Percentiles rank a stretch among this genome's conserved stretches.
These are phyloP conservation scores for Plectosphaerella plurivora DNA, from an alignment of 2,329 filamentous ascomycete species.

Conservation along the genomic window DNA sequence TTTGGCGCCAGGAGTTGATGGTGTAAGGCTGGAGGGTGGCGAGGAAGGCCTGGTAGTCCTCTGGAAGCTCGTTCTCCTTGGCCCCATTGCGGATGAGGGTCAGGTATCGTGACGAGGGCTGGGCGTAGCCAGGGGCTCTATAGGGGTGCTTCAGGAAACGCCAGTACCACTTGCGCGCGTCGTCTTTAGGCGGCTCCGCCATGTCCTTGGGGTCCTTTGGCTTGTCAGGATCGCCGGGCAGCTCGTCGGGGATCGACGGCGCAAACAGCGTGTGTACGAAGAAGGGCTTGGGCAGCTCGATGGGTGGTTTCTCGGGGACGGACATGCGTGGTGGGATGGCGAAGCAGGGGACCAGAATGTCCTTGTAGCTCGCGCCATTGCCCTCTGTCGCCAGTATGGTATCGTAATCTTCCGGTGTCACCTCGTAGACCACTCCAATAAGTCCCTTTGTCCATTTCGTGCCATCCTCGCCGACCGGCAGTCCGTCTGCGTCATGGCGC, in stretches of 20 bases:
- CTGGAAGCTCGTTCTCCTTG: conserved; percentile 72
- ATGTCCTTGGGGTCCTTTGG: conserved; percentile 11
- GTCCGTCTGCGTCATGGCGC: background rate
- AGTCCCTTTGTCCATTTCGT: conserved; percentile 71
- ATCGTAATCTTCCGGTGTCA: conserved; percentile 75
- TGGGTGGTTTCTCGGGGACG: conserved; percentile 60
- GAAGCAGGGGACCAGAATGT: conserved; percentile 76
- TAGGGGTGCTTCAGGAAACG: conserved; percentile 39
- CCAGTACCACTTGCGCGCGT: conserved; percentile 37
- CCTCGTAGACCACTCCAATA: conserved; percentile 92
- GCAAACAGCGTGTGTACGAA: conserved; percentile 82
- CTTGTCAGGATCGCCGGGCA: conserved; percentile 16
- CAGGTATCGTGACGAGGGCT: conserved; percentile 80
- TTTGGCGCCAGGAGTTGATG: conserved; percentile 63
- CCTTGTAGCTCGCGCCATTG: conserved; percentile 77
- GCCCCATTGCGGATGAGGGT: conserved; percentile 76
- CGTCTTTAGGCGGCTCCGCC: conserved; percentile 9
- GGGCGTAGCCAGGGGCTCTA: conserved; percentile 69
- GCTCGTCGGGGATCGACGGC: conserved; percentile 41
- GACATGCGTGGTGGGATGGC: conserved; percentile 55
- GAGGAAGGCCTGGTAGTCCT: conserved; percentile 73
- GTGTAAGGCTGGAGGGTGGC: conserved; percentile 64
- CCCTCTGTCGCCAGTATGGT: conserved; percentile 90
- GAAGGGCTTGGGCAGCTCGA: conserved; percentile 57
- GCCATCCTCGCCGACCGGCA: conserved; percentile 3